Percentiles rank a stretch among this genome's conserved stretches.
phyloP scores from a whole-genome alignment of 768 basidiomycete species.

The Chalciporus piperatus region DNA sequence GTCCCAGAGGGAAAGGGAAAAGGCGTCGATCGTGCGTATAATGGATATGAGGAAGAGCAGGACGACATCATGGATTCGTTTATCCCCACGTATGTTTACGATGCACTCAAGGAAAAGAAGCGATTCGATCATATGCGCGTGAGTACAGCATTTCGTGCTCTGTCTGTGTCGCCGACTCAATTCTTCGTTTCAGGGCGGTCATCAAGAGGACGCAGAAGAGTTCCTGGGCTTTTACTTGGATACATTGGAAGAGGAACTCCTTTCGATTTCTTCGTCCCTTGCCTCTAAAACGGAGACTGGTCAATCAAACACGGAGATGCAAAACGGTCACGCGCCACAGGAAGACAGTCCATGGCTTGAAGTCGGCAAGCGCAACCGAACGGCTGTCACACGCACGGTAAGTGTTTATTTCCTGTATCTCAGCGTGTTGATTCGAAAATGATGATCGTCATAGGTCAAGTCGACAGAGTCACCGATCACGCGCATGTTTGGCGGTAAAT shows the following conservation, averaged over 20 bases:
- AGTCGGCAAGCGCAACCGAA: constrained; percentile 86
- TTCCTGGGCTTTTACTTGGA: constrained; percentile 98
- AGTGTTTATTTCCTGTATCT: constrained; percentile 25
- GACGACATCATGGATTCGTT: constrained; percentile 64
- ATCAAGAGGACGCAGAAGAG: constrained; percentile 98
- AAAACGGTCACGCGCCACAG: constrained; percentile 20
- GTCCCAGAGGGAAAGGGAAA: constrained; percentile 37
- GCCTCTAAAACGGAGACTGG: constrained; percentile 36
- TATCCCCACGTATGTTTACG: constrained; percentile 82
- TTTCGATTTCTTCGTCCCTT: constrained; percentile 58
- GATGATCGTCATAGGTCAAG: constrained; percentile 53
- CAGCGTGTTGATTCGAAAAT: no score
- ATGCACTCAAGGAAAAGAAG: constrained; percentile 91
- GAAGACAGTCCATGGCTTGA: constrained; percentile 86
- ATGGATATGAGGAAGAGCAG: constrained; percentile 39
- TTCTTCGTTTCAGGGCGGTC: constrained; percentile 57
- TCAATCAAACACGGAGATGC: constrained; percentile 7
- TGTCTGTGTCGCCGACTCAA: background rate
- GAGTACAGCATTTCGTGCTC: constrained; percentile 28
- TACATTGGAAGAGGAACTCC: constrained; percentile 88
- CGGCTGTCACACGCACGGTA: constrained; percentile 76
- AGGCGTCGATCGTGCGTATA: constrained; percentile 33
- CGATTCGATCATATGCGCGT: constrained; percentile 92
- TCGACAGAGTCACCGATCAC: constrained; percentile 84
- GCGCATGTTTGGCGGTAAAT: constrained; percentile 90